Percentiles rank a stretch among this genome's conserved stretches.
Evolutionary conservation across 1,139 yeast species (phyloP).

Genomic region (Ogataea hybrid): DNA sequence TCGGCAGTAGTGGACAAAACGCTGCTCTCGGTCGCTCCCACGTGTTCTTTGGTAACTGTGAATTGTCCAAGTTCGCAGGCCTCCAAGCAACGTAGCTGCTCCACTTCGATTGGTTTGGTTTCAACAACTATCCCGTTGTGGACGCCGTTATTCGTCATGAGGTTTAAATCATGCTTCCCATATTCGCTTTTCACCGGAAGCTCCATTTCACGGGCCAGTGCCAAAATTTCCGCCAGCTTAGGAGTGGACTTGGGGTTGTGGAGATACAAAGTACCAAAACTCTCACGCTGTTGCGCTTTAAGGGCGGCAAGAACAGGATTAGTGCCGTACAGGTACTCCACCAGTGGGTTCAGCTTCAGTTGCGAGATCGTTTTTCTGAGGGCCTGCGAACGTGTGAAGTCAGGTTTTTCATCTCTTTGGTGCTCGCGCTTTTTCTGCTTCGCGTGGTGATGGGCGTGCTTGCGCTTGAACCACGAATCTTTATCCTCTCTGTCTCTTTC

Average conservation of each 20-base stretch:
- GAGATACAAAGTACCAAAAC: slow-evolving; percentile 50
- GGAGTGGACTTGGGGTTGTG: slow-evolving; percentile 40
- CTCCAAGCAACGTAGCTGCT: slow-evolving; percentile 39
- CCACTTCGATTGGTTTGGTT: slow-evolving; percentile 54
- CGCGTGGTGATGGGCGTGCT: slow-evolving; percentile 61
- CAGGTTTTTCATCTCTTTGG: slow-evolving; percentile 10
- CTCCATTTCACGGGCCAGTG: slow-evolving; percentile 42
- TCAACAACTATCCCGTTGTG: slow-evolving; percentile 83
- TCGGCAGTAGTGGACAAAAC: slow-evolving; percentile 19
- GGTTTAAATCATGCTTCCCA: slow-evolving; percentile 57
- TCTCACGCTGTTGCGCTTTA: slow-evolving; percentile 50
- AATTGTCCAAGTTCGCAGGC: slow-evolving; percentile 36
- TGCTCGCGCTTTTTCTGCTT: slow-evolving; percentile 33
- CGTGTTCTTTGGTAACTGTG: slow-evolving; percentile 25
- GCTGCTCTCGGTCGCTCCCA: slow-evolving; percentile 15
- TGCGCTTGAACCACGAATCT: slow-evolving; percentile 51
- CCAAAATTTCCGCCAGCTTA: slow-evolving; percentile 36
- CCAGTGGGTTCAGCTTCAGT: slow-evolving; percentile 38
- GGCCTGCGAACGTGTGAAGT: slow-evolving; percentile 1
- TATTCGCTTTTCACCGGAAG: slow-evolving; percentile 26
- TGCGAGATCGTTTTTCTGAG: slow-evolving; percentile 11
- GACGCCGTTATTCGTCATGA: slow-evolving; percentile 64
- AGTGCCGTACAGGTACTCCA: slow-evolving; percentile 75
- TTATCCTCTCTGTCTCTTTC: slow-evolving; percentile 51
- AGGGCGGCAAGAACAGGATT: slow-evolving; percentile 75